Base-by-base conservation (phyloP, 2,329 filamentous ascomycete species). In the Colletotrichum limetticola region DNA sequence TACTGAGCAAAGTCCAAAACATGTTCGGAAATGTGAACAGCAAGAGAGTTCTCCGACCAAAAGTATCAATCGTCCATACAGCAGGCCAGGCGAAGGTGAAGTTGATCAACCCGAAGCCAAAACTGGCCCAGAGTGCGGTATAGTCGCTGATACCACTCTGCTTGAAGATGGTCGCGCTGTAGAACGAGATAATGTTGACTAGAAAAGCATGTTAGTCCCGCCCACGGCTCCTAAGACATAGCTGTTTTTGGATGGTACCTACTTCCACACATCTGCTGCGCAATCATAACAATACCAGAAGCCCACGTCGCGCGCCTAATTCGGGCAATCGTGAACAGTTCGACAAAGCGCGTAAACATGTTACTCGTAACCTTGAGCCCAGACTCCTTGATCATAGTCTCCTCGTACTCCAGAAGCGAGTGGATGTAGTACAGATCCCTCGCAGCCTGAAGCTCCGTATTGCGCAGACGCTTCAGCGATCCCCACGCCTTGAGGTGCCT, bases 1-100 rank as follows among this genome's bases (percentile, higher is more conserved):
- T 71, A 76, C 81, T 79, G 28, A 89, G 84, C 46, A 90, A 82
- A 26, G 89, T 89, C 86, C 89, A 91, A 28, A 89, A 86, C 90
- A 92, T 92, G 74, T 91, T 87, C 0, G 91, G 91, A 78, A 93
- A 92, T 4, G 91, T 93, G 76, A 91, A 90, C 4, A 93, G 83
- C 5, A 92, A 84, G 14, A 93, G 82, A 24, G 87, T 84, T 26
- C 91, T 87, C 26, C 91, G 89, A 9, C 91, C 91, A 76, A 89
- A 92, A 0, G 90, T 92, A 76, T 93, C 91, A 65, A 93, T 92
- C 2, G 91, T 92, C 84, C 87, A 91, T 71, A 92, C 83, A 2
- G 91, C 91, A 0, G 91, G 91, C 81, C 89, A 91, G n/a, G 91
- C 90, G 74, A 92, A 92, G 22, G 92, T 66, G 79, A 92, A 92